Percentiles rank a stretch among this genome's conserved stretches.
Conservation (phyloP, 2,329 filamentous ascomycete species). For the Ceratocystis harringtonii region DNA sequence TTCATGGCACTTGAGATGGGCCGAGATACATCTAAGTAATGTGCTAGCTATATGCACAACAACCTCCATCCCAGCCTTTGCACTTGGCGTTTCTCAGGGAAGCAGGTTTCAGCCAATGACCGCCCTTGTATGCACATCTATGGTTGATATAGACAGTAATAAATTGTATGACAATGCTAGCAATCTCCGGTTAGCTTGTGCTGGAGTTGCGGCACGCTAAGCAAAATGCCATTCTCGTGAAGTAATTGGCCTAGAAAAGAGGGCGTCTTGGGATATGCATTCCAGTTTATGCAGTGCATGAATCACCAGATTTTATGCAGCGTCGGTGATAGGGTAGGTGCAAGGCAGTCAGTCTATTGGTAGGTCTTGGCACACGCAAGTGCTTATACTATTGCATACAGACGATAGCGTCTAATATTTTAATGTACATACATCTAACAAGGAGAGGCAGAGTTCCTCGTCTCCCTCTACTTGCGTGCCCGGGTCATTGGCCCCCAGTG, state of each 20-base stretch:
- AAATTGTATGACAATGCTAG: background rate
- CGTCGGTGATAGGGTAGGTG: too few species aligned
- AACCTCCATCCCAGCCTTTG: too few species aligned
- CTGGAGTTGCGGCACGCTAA: background rate
- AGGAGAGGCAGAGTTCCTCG: slow-evolving; percentile 21
- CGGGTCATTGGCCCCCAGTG: slow-evolving; percentile 82
- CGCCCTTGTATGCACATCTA: too few species aligned
- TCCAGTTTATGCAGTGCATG: background rate
- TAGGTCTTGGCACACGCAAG: too few species aligned
- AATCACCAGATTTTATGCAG: background rate
- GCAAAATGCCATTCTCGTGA: too few species aligned
- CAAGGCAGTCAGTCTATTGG: too few species aligned
- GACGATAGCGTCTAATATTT: background rate
- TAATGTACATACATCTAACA: background rate
- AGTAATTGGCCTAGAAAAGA: background rate
- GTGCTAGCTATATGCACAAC: too few species aligned
- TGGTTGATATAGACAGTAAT: too few species aligned
- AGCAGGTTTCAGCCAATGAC: too few species aligned
- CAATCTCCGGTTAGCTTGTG: background rate
- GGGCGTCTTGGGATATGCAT: background rate
- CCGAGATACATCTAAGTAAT: too few species aligned
- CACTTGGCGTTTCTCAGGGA: too few species aligned
- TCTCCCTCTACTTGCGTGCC: slow-evolving; percentile 28
- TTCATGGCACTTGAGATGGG: background rate
- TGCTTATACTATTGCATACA: background rate